Evolutionary conservation across 106 monocot species (phyloP), one percentile per base, ranked within the genome.

Genomic region (Dactylorhiza incarnata): DNA sequence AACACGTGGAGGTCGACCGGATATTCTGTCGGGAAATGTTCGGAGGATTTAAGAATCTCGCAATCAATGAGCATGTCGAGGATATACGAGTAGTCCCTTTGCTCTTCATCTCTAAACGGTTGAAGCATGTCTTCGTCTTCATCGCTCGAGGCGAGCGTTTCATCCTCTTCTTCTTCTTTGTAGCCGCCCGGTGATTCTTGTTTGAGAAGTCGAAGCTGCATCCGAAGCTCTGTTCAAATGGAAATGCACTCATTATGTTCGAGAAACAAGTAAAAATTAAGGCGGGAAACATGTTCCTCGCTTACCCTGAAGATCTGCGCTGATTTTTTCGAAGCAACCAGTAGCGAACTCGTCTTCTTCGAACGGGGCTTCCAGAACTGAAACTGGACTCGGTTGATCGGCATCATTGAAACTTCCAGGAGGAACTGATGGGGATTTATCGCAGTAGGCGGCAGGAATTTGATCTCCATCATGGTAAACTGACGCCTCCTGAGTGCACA

Each of bases 251-350:
- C 11, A 45, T 29, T 23, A 12, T 22, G 26, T 48, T 25, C 17
- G 6, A 46, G 10, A 47, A 15, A 24, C 25, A 12, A 15, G 7
- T 19, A 15, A 76, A 5, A 29, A 29, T 29, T 0, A 70, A 79
- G 74, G 45, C 6, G 45, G 48, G 7, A 0, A 15, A 53, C 43
- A 23, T 59, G 20, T 9, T 29, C 45, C 13, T 52, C 46, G 52
- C 77, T 81, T 78, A 86, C 94, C 94, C 63, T 87, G 86, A 79
- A 91, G 86, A 81, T 94, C 87, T 17, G 87, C 85, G 79, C 78
- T 89, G 47, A 95, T 75, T 84, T 74, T 87, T 68, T 86, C 87
- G 43, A 91, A 95, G 82, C 87, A 89, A 19, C 76, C 91, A 9
- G 82, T 80, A 43, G 62, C 77, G 37, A 75, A 72, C 22, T 78